These are phyloP conservation scores for Fonsecaea multimorphosa DNA, from an alignment of 2,329 filamentous ascomycete genomes.

Conservation along the genomic window DNA sequence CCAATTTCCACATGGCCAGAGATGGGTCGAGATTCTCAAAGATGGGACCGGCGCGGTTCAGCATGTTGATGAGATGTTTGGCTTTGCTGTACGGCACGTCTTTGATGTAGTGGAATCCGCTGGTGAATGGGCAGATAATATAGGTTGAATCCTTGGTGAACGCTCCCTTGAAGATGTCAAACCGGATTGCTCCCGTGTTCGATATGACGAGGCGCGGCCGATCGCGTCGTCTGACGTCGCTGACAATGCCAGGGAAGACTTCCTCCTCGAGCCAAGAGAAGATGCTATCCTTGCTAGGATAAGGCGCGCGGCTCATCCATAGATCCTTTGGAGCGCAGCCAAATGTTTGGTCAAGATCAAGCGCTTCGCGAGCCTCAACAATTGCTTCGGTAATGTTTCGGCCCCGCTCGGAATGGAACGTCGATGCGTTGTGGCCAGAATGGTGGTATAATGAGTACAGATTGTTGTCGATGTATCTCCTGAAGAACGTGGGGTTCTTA, in stretches of 20 bases:
- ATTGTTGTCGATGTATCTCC: slow-evolving; percentile 94
- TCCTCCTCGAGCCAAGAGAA: slow-evolving; percentile 79
- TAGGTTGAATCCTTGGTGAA: slow-evolving; percentile 90
- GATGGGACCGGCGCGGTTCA: slow-evolving; percentile 65
- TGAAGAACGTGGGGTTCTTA: slow-evolving; percentile 65
- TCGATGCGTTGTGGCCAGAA: slow-evolving; percentile 71
- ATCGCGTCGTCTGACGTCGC: slow-evolving; percentile 63
- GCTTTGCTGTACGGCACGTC: slow-evolving; percentile 82
- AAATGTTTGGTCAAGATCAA: slow-evolving; percentile 74
- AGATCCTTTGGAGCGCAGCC: slow-evolving; percentile 83
- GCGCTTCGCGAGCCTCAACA: slow-evolving; percentile 67
- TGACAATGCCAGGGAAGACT: slow-evolving; percentile 72
- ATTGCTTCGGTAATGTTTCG: slow-evolving; percentile 75
- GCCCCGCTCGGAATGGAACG: slow-evolving; percentile 78
- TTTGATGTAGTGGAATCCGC: slow-evolving; percentile 74
- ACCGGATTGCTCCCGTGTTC: slow-evolving; percentile 91
- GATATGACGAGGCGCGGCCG: slow-evolving; percentile 74
- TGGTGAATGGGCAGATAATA: slow-evolving; percentile 86
- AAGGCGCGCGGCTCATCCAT: slow-evolving; percentile 81
- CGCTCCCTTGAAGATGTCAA: slow-evolving; percentile 90
- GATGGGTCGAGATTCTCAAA: slow-evolving; percentile 49
- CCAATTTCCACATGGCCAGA: slow-evolving; percentile 42
- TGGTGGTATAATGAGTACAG: slow-evolving; percentile 83
- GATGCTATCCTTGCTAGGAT: slow-evolving; percentile 75
- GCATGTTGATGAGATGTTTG: slow-evolving; percentile 65